Evolutionary conservation across 2,329 filamentous ascomycete species (phyloP).

Genomic region (Cadophora gregata): DNA sequence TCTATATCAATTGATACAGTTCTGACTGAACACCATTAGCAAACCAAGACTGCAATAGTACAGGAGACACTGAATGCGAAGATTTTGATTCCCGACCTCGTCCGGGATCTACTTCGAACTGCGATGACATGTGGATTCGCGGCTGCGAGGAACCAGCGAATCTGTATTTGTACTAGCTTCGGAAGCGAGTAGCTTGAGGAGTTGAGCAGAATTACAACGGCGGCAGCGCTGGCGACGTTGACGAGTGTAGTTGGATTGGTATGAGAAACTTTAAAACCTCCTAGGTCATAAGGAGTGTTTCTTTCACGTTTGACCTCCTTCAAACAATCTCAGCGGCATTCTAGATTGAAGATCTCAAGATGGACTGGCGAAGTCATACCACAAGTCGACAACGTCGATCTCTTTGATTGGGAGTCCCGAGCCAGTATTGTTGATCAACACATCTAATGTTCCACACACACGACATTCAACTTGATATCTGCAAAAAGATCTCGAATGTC

Average conservation of each 20-base stretch:
- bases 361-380: slow-evolving; percentile 27
- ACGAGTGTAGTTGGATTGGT: slow-evolving; percentile 26
- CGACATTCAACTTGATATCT: slow-evolving; percentile 43
- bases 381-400: slow-evolving; percentile 21
- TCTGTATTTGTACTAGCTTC: slow-evolving; percentile 24
- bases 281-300: slow-evolving; percentile 44
- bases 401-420: slow-evolving; percentile 20
- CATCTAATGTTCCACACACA: slow-evolving; percentile 58
- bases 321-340: background rate
- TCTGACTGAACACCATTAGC: too few relatives aligned
- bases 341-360: background rate
- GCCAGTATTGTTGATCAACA: slow-evolving; percentile 48
- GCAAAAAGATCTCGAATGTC: slow-evolving; percentile 25
- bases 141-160: slow-evolving; percentile 22
- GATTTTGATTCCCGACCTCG: too few relatives aligned
- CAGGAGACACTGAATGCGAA: too few relatives aligned
- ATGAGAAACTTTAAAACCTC: slow-evolving; percentile 40
- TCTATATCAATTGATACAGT: too few relatives aligned
- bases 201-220: slow-evolving; percentile 7
- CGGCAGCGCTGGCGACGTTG: slow-evolving; percentile 24
- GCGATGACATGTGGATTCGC: slow-evolving; percentile 29
- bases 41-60: too few relatives aligned
- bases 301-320: slow-evolving; percentile 45
- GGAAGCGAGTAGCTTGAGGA: slow-evolving; percentile 24
- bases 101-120: too few relatives aligned